Base-by-base conservation (phyloP, 2,329 filamentous ascomycete species). In the Capronia coronata region DNA sequence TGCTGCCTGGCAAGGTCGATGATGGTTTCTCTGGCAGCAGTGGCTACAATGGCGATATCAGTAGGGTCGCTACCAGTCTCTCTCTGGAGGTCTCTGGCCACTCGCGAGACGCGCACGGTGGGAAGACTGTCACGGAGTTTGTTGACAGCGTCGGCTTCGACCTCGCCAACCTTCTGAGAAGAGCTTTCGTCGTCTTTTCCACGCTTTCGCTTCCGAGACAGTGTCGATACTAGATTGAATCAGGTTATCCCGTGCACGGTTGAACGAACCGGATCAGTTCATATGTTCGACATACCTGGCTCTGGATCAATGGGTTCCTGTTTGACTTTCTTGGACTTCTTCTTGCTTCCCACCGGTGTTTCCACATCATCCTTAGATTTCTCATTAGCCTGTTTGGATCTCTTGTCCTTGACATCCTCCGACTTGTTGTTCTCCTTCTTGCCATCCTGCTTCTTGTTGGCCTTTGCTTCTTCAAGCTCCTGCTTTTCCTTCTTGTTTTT, bases 1-100 rank as follows among this genome's bases (percentile, higher is more conserved):
- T 56, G 54, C 23, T 46, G 40, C 34, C 34, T 54, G 13, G 54
- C 50, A 7, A 56, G 45, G 32, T 56, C 54, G 23, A 56, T 23
- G 39, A 56, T 49, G 10, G 48, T 54, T 4, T 56, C 54, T 30
- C 43, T 30, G 4, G 54, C 51, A 3, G 51, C 34, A 4, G 48
- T 46, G 32, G 49, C 39, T 10, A 54, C 18, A 14, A 56, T 46
- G 19, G 51, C 43, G 41, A 52, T 42, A 18, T 51, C 54, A 14
- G 50, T 51, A 2, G 51, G 50, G 11, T 43, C 32, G 6, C 13
- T 40, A n/a, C 51, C 54, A 8, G 23, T 35, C 14, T 52, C 50
- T 18, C 27, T 38, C 16, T 46, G 25, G 14, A 56, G 23, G n/a
- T 44, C 23, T n/a, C 30, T 21, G 14, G 16, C 27, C 27, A 51